phyloP scores from a whole-genome alignment of 1,284 basidiomycete genomes.

The Dichomitus squalens region DNA sequence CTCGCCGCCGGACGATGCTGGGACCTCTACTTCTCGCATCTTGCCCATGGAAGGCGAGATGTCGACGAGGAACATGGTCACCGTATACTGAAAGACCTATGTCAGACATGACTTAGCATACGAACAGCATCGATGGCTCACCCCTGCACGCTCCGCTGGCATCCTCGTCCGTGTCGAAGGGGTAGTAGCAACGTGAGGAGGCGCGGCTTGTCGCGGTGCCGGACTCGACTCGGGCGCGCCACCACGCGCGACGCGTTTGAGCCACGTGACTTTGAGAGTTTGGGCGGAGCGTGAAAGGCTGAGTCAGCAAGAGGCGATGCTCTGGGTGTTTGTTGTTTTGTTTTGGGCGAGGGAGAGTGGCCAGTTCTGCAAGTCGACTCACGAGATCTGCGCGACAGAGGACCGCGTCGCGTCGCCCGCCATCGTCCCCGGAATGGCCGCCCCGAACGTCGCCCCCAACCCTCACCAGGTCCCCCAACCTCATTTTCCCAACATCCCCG shows the following conservation, averaged over 20 bases:
- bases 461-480: conserved; percentile 22
- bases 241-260: conserved; percentile 20
- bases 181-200: conserved; percentile 9
- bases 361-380: conserved; percentile 15
- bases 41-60: conserved; percentile 85
- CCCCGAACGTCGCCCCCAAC: conserved; percentile 31
- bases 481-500: conserved; percentile 20
- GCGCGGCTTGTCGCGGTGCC: conserved; percentile 5
- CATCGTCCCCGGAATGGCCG: conserved; percentile 29
- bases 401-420: conserved; percentile 24
- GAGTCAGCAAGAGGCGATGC: conserved; percentile 24
- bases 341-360: neutral
- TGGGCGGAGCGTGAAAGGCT: conserved; percentile 13
- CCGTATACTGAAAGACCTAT: conserved; percentile 60
- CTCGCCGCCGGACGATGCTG: conserved; percentile 54
- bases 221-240: conserved; percentile 5
- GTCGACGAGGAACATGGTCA: conserved; percentile 87
- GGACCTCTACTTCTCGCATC: conserved; percentile 56
- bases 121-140: conserved; percentile 31
- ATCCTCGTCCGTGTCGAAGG: conserved; percentile 42
- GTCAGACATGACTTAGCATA: neutral
- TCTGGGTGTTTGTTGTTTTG: neutral
- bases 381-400: conserved; percentile 32
- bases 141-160: conserved; percentile 78
- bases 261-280: conserved; percentile 18